Evolutionary conservation across 2,329 filamentous ascomycete genomes (phyloP), one percentile per base, ranked within the genome.

Genomic region (Exophiala calicioides): DNA sequence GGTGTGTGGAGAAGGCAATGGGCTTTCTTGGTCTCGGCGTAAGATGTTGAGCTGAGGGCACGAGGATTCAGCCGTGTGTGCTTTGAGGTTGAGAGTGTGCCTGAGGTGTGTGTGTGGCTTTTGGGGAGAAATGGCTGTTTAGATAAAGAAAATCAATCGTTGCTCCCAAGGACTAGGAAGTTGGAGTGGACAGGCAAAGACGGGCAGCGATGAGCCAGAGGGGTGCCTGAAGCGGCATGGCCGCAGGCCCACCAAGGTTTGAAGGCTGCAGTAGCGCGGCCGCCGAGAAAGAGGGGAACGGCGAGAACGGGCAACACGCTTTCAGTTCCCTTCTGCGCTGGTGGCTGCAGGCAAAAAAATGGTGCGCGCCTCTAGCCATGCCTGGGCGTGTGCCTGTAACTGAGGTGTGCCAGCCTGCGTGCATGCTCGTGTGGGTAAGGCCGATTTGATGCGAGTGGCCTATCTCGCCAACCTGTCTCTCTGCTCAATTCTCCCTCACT

Each of bases 181-280:
- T 12, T 34, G 39, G 5, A 29, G 29, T 24, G 29, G 39, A 33
- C 16, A 34, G 39, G 39, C 39, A 43, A 43, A 32, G 30, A 26
- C n/a, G 30, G 12, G 36, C 36, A 13, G 20, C 23, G 39, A 34
- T 43, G 29, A 13, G 31, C 39, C 30, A 34, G 20, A 34, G 27
- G 20, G 13, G 16, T 16, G 18, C 39, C 30, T 10, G n/a, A 43
- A 34, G 16, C 8, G 30, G 39, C 5, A 33, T 33, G 39, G 29
- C 19, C 10, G 7, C 39, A 23, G 20, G 19, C 5, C 13, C 6
- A 5, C 16, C 12, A 10, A 19, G 33, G 12, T 12, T 27, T n/a
- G n/a, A 12, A 36, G 33, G 33, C 33, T 5, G 33, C 16, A 19
- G 33, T n/a, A n/a, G n/a, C n/a, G n/a, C n/a, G n/a, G n/a, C n/a